Conservation (phyloP, 345 rosid species). For the Kernera saxatilis region DNA sequence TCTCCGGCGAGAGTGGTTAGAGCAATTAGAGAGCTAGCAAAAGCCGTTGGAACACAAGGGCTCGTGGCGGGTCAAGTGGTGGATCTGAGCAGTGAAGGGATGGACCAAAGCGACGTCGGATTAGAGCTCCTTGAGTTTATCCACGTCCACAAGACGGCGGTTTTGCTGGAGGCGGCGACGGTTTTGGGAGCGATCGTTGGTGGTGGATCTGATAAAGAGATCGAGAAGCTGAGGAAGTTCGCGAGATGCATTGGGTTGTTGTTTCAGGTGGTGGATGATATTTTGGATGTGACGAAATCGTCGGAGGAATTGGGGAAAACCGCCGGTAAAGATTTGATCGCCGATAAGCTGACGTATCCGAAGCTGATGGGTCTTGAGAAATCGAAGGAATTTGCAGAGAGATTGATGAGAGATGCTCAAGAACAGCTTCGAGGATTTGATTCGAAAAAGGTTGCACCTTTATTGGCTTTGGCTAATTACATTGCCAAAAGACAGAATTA, state of each 20-base stretch:
- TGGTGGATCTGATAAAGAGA: conserved; percentile 55
- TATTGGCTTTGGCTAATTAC: conserved; percentile 74
- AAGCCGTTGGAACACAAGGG: conserved; percentile 44
- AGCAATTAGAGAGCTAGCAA: conserved; percentile 43
- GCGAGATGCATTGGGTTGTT: conserved; percentile 63
- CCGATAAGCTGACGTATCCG: conserved; percentile 70
- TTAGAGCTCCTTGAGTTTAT: conserved; percentile 65
- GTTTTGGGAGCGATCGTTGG: conserved; percentile 77
- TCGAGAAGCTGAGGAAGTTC: conserved; percentile 67
- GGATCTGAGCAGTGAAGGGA: conserved; percentile 47
- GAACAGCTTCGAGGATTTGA: conserved; percentile 56
- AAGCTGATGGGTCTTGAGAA: conserved; percentile 67
- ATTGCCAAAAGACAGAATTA: conserved; percentile 68
- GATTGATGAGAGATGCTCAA: conserved; percentile 53
- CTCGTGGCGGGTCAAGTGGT: conserved; percentile 53
- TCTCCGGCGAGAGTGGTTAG: conserved; percentile 36
- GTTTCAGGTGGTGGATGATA: conserved; percentile 56
- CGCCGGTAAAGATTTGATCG: conserved; percentile 78
- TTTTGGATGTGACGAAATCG: conserved; percentile 71
- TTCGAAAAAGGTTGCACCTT: conserved; percentile 57
- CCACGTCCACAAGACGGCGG: conserved; percentile 75
- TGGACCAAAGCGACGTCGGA: conserved; percentile 35
- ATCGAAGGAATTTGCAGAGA: conserved; percentile 53
- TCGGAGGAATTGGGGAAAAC: conserved; percentile 77
- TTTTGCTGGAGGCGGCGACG: conserved; percentile 60